These are phyloP conservation scores for Pseudocercospora macadamiae DNA, from an alignment of 2,329 filamentous ascomycete species.

Conservation along the genomic window DNA sequence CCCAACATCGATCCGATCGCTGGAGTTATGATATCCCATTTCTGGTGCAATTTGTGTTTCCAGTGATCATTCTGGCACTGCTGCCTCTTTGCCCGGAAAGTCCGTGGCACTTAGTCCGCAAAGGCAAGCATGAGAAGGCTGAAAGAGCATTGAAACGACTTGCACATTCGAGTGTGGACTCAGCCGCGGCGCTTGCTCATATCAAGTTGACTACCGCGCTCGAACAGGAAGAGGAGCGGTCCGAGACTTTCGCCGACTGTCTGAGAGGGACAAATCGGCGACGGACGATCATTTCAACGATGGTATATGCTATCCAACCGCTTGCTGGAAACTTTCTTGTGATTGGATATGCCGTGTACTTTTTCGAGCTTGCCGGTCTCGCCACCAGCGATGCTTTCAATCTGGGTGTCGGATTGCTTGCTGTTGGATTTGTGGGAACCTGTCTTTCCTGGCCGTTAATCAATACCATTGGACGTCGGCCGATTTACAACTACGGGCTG, in stretches of 20 bases:
- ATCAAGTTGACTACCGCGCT: conserved; percentile 9
- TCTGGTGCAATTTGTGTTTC: conserved; percentile 43
- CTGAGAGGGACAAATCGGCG: conserved; percentile 56
- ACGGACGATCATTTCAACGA: conserved; percentile 52
- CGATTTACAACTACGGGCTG: conserved; percentile 73
- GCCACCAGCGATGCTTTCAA: conserved; percentile 43
- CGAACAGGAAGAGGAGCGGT: neutral
- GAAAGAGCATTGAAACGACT: neutral
- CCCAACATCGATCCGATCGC: conserved; percentile 17
- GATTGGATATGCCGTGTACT: conserved; percentile 49
- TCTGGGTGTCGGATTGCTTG: conserved; percentile 57
- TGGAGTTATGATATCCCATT: conserved; percentile 46
- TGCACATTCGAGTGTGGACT: neutral
- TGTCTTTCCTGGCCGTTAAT: conserved; percentile 79
- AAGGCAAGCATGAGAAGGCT: conserved; percentile 36
- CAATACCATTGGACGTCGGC: conserved; percentile 70
- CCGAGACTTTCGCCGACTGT: conserved; percentile 43
- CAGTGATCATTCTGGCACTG: conserved; percentile 31
- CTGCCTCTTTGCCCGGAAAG: conserved; percentile 32
- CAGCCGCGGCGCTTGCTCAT: neutral
- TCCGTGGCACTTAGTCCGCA: conserved; percentile 38
- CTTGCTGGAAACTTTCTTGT: conserved; percentile 48
- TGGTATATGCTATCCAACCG: conserved; percentile 50
- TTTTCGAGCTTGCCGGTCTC: conserved; percentile 50
- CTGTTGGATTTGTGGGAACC: conserved; percentile 73